Percentiles rank a stretch among this genome's conserved stretches.
These are phyloP conservation scores for Melastoma candidum DNA, from an alignment of 441 rosid genomes.

Conservation along the genomic window DNA sequence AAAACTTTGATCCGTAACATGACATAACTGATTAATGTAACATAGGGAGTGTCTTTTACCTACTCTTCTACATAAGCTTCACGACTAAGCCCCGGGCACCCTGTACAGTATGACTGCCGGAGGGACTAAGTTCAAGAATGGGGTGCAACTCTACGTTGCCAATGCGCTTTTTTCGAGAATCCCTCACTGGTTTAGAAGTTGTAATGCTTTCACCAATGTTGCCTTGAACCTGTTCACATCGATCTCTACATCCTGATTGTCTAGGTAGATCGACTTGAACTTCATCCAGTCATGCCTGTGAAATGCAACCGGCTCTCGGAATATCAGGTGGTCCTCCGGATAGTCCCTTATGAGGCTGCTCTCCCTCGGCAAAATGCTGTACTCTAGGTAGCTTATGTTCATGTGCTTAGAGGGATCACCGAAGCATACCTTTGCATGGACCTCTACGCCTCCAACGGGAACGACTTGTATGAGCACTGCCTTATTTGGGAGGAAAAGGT, in stretches of 20 bases:
- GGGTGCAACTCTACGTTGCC: too few relatives aligned
- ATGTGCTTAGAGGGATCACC: slow-evolving; percentile 7
- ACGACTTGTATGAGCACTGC: slow-evolving; percentile 15
- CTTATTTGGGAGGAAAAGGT: slow-evolving; percentile 9
- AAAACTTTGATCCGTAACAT: too few relatives aligned
- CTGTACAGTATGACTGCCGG: too few relatives aligned
- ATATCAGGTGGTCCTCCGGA: slow-evolving; percentile 7
- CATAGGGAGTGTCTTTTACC: too few relatives aligned
- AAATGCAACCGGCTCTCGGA: slow-evolving; percentile 30
- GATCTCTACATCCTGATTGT: slow-evolving; percentile 46
- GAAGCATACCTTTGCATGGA: slow-evolving; percentile 13
- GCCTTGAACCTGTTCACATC: too few relatives aligned
- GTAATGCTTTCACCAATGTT: too few relatives aligned
- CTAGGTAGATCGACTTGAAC: slow-evolving; percentile 50
- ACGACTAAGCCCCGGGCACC: too few relatives aligned
- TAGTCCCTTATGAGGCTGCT: slow-evolving; percentile 10
- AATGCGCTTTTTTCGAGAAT: too few relatives aligned
- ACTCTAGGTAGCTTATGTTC: slow-evolving; percentile 14
- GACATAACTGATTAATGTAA: too few relatives aligned
- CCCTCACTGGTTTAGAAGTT: too few relatives aligned
- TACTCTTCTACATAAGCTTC: too few relatives aligned
- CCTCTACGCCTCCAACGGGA: slow-evolving; percentile 10
- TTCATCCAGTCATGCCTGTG: slow-evolving; percentile 44
- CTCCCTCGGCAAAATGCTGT: slow-evolving; percentile 9
- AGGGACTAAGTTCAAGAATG: too few relatives aligned